Evolutionary conservation across 2,329 filamentous ascomycete genomes (phyloP), one percentile per base, ranked within the genome.

Genomic region (Hortaea werneckii): DNA sequence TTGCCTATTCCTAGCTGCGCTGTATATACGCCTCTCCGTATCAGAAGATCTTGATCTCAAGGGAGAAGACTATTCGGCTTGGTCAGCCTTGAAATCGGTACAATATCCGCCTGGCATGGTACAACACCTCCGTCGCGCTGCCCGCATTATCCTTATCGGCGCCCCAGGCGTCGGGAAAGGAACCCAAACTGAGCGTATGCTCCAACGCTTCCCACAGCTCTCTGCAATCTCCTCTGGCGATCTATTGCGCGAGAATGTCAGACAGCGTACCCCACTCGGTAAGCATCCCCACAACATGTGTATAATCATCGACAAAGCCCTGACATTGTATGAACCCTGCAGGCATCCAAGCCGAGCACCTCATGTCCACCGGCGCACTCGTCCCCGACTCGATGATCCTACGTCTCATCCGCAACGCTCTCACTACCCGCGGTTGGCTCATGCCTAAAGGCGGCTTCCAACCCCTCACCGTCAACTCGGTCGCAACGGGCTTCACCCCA

Each of bases 111-210:
- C 50, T 12, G 54, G 47, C 28, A 69, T 65, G 56, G 67, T 79
- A 69, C 32, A 35, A n/a, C 32, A 35, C 9, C 78, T 94, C 61
- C 58, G 60, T 5, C 58, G 54, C 69, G 90, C 92, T 47, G 92
- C 92, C 45, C 85, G 92, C 52, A 83, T 96, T 53, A 96, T 98
- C 62, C 80, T 98, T 55, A 80, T 98, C 58, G 92, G 92, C 58
- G 89, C 90, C 43, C 92, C 92, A n/a, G 89, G 89, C 48, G 92
- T 95, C 47, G 92, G 92, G 52, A 98, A 98, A 67, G 92, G 60
- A 52, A 98, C 92, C 3, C 92, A 98, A 71, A 87, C 87, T 43
- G 86, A 94, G 66, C 81, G 92, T 50, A 74, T 98, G 51, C 81
- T 96, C 56, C 74, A 82, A 56, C 81, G 85, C 55, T 98, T 92